phyloP scores from a whole-genome alignment of 345 rosid genomes.

The Salix brachista region DNA sequence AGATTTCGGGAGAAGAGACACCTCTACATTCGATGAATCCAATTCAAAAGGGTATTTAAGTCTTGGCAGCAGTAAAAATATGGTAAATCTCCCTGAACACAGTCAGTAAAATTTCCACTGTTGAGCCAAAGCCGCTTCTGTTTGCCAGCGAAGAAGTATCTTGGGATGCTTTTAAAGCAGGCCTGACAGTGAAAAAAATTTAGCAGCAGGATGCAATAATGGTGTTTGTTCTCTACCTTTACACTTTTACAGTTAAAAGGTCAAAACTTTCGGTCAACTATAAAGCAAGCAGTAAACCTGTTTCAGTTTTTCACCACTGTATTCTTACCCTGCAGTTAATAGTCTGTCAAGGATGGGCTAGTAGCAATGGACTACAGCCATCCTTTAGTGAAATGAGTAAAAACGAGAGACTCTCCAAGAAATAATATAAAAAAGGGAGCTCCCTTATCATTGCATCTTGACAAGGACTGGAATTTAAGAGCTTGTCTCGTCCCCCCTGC shows the following conservation, averaged over 20 bases:
- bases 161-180: conserved; percentile 17
- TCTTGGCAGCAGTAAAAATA: no score
- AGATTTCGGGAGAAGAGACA: no score
- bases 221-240: conserved; percentile 4
- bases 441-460: not conserved
- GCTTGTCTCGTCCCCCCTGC: not conserved
- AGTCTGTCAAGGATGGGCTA: not conserved
- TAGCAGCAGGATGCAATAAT: conserved; percentile 14
- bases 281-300: not conserved
- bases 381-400: not conserved
- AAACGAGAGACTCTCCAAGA: not conserved
- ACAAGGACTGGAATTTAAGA: not conserved
- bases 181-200: not conserved
- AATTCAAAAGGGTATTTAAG: no score
- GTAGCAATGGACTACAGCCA: not conserved
- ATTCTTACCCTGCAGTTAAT: not conserved
- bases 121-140: not conserved
- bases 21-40: no score
- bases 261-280: conserved; percentile 14
- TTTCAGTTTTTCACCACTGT: not conserved
- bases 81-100: not conserved
- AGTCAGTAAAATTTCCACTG: not conserved
- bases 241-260: not conserved
- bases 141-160: conserved; percentile 1
- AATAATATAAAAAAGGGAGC: not conserved